These are phyloP conservation scores for Monilinia fructicola DNA, from an alignment of 2,329 filamentous ascomycete genomes.

Conservation along the genomic window DNA sequence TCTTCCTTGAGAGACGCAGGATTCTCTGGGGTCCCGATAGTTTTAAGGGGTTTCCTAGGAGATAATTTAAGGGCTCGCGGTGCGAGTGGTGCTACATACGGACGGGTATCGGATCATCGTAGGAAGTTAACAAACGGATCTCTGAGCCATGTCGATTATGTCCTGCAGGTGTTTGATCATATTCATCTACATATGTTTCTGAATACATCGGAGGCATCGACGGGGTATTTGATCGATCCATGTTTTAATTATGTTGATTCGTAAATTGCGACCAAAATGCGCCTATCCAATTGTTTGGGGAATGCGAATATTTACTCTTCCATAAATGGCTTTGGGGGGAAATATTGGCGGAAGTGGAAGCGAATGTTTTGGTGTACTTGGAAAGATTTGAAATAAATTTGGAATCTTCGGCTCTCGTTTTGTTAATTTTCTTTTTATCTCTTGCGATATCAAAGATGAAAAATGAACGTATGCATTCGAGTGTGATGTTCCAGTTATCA, in stretches of 20 bases:
- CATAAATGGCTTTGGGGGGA: conserved; percentile 7
- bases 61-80: conserved; percentile 32
- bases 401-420: too few species aligned
- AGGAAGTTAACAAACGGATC: conserved; percentile 61
- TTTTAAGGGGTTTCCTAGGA: conserved; percentile 29
- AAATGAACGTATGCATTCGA: neutral
- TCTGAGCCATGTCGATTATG: conserved; percentile 49
- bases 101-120: conserved; percentile 54
- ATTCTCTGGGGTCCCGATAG: conserved; percentile 42
- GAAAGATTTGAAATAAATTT: too few species aligned
- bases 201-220: conserved; percentile 56
- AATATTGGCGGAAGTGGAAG: neutral
- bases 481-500: neutral
- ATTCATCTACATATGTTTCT: conserved; percentile 54
- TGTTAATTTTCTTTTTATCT: neutral
- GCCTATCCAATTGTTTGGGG: conserved; percentile 10
- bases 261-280: conserved; percentile 29
- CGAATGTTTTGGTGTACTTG: too few species aligned
- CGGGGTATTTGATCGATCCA: conserved; percentile 49
- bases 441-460: neutral
- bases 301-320: conserved; percentile 20
- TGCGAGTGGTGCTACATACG: conserved; percentile 52
- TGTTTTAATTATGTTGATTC: conserved; percentile 28
- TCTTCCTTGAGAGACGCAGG: conserved; percentile 43
- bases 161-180: conserved; percentile 47